phyloP scores from a whole-genome alignment of 495 filamentous ascomycete genomes.

The Emericellopsis terricola region DNA sequence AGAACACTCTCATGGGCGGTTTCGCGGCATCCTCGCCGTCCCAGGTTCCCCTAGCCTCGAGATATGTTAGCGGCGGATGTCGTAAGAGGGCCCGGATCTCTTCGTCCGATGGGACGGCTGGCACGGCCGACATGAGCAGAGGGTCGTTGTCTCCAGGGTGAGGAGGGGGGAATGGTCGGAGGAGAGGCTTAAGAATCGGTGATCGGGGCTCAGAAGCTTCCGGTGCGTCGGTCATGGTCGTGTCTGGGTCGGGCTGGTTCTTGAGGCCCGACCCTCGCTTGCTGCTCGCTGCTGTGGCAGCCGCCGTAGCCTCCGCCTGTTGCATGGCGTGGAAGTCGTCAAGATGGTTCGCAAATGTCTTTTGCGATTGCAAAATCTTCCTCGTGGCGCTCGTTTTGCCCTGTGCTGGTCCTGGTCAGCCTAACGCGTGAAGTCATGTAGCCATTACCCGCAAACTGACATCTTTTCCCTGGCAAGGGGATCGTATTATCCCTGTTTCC shows the following conservation, averaged over 20 bases:
- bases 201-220: slow-evolving; percentile 2
- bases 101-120: slow-evolving; percentile 42
- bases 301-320: slow-evolving; percentile 19
- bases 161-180: slow-evolving; percentile 10
- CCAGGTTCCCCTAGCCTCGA: slow-evolving; percentile 48
- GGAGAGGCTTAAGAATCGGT: slow-evolving; percentile 7
- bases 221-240: slow-evolving; percentile 20
- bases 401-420: background rate
- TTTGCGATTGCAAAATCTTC: slow-evolving; percentile 77
- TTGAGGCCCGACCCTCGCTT: slow-evolving; percentile 7
- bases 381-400: slow-evolving; percentile 68
- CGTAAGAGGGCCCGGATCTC: slow-evolving; percentile 50
- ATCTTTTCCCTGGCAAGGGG: slow-evolving; percentile 35
- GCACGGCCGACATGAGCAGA: slow-evolving; percentile 42
- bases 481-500: slow-evolving; percentile 56
- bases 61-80: slow-evolving; percentile 62
- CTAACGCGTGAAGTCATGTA: too few relatives aligned
- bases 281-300: slow-evolving; percentile 9
- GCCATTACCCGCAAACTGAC: too few relatives aligned
- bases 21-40: slow-evolving; percentile 11
- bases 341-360: slow-evolving; percentile 81
- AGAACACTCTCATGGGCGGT: slow-evolving; percentile 49
- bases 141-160: slow-evolving; percentile 40
- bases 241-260: slow-evolving; percentile 13
- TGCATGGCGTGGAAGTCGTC: slow-evolving; percentile 70